Evolutionary conservation across 306 rosid species (phyloP), one percentile per base, ranked within the genome.

Genomic region (Cicer bijugum): DNA sequence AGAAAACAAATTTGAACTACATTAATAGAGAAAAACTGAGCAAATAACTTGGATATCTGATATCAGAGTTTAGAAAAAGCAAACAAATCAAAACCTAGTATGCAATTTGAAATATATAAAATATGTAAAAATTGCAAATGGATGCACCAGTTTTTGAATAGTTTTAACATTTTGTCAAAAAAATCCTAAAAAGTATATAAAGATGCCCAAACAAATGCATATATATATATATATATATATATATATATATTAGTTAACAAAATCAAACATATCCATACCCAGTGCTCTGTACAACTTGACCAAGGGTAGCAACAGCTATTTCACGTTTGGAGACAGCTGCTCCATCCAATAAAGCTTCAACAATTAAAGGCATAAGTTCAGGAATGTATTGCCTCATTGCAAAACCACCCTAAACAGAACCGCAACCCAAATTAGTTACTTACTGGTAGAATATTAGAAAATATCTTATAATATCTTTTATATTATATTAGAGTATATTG

Each of bases 281-380:
- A 43, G 99, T 94, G 91, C 99, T 94, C 78, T 94, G 99, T 69
- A 94, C 97, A 84, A 94, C 97, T 88, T 94, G 99, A 84, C 99
- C 99, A 8, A 94, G 97, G 10, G 99, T 94, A 75, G 94, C 83
- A 50, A 94, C 97, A 73, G 99, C 97, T 65, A 94, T 94, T 81
- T 94, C 99, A 47, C 99, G 96, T 78, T 94, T 91, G 46, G 88
- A 57, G 62, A 89, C 96, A 38, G 99, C 92, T 43, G 99, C 92
- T 66, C 99, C 99, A 87, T 94, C 99, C 89, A 87, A 67, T 79
- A 94, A 83, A 77, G 99, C 99, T 0, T 94, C 99, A 80, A 91
- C 95, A 60, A 94, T 94, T 82, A 91, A 86, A 61, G 99, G 99
- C 99, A 94, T 91, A 75, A 94, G 99, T 85, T 91, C 97, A 14